phyloP scores from a whole-genome alignment of 257 asterid genomes.

The Solanum commersonii region DNA sequence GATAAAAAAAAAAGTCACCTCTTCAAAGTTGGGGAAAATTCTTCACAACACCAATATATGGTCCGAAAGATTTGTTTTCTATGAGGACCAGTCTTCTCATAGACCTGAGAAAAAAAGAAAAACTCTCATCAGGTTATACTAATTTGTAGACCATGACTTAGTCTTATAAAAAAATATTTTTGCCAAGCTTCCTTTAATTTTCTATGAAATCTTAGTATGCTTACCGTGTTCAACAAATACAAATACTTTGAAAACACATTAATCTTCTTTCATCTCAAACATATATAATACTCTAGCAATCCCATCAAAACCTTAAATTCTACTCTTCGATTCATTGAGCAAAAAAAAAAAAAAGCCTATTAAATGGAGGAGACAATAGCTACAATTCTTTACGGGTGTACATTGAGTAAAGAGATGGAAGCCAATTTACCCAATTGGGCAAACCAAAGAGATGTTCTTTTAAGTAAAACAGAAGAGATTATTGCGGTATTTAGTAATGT shows the following conservation, averaged over 20 bases:
- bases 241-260: slow-evolving; percentile 33
- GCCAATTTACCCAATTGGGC: slow-evolving; percentile 25
- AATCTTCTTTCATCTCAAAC: background rate
- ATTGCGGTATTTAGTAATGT: slow-evolving; percentile 29
- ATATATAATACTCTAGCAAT: background rate
- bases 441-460: slow-evolving; percentile 29
- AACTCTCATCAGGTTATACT: background rate
- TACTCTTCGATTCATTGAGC: background rate
- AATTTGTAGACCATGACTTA: slow-evolving; percentile 6
- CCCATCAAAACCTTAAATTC: background rate
- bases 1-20: background rate
- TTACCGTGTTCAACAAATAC: slow-evolving; percentile 36
- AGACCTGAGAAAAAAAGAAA: slow-evolving; percentile 19
- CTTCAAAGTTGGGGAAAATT: slow-evolving; percentile 36
- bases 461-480: slow-evolving; percentile 43
- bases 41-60: slow-evolving; percentile 1
- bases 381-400: slow-evolving; percentile 39
- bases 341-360: background rate
- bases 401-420: slow-evolving; percentile 46
- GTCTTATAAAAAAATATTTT: slow-evolving; percentile 10
- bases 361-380: slow-evolving; percentile 45
- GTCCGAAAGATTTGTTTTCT: slow-evolving; percentile 33
- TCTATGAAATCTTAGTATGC: background rate
- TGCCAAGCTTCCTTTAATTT: slow-evolving; percentile 5
- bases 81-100: slow-evolving; percentile 54